Conservation (phyloP, 768 basidiomycete species). For the Phylloporus scabripes region DNA sequence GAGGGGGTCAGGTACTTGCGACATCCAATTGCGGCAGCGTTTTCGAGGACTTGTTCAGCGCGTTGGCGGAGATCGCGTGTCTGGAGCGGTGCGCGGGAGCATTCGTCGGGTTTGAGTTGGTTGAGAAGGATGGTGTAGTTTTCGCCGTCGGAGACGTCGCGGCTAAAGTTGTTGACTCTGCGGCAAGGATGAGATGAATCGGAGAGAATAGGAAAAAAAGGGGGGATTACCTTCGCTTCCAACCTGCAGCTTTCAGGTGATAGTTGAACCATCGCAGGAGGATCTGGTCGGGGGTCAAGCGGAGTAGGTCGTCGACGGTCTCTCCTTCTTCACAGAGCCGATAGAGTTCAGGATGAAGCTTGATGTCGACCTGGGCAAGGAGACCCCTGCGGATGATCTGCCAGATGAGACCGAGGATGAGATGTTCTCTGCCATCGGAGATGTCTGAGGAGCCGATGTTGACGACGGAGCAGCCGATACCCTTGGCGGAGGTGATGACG, state of each 20-base stretch:
- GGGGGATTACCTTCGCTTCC: constrained; percentile 65
- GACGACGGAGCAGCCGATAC: constrained; percentile 97
- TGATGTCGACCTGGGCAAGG: constrained; percentile 94
- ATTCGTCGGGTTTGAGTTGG: constrained; percentile 92
- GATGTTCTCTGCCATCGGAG: constrained; percentile 89
- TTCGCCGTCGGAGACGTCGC: constrained; percentile 95
- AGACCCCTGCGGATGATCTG: constrained; percentile 94
- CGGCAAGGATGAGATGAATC: neutral
- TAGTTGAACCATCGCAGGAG: constrained; percentile 99
- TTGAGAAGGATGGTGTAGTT: constrained; percentile 96
- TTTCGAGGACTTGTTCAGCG: constrained; percentile 91
- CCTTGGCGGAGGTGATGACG: constrained; percentile 96
- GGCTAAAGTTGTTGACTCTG: constrained; percentile 96
- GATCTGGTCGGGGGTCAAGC: constrained; percentile 95
- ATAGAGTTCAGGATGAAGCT: constrained; percentile 95
- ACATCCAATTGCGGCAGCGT: constrained; percentile 90
- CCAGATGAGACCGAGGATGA: constrained; percentile 98
- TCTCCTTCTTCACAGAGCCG: constrained; percentile 95
- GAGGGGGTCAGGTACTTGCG: constrained; percentile 92
- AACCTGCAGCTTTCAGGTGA: constrained; percentile 92
- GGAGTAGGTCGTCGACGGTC: constrained; percentile 91
- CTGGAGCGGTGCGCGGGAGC: constrained; percentile 86
- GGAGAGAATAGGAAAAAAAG: neutral
- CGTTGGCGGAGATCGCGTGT: constrained; percentile 76
- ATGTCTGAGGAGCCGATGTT: constrained; percentile 95